These are phyloP conservation scores for Colletotrichum tanaceti DNA, from an alignment of 2,329 filamentous ascomycete species.

Conservation along the genomic window DNA sequence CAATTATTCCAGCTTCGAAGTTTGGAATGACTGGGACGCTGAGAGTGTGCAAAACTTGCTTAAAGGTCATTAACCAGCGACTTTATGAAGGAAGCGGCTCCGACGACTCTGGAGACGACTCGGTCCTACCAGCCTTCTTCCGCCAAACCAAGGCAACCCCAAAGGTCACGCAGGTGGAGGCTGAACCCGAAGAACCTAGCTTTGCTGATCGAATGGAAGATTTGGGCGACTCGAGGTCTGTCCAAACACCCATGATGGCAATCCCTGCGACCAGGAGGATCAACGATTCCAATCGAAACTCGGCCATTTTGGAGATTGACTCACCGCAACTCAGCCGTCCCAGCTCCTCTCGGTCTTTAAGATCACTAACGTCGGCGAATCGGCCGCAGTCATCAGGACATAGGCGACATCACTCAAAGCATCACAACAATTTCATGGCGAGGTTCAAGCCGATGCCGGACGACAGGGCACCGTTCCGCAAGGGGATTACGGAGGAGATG, in stretches of 20 bases:
- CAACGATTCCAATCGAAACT: constrained; percentile 85
- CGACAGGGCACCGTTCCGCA: constrained; percentile 89
- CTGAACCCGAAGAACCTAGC: constrained; percentile 54
- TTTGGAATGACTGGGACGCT: constrained; percentile 89
- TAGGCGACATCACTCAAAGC: constrained; percentile 85
- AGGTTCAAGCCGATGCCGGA: constrained; percentile 78
- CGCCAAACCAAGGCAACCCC: constrained; percentile 61
- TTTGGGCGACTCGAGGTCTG: constrained; percentile 61
- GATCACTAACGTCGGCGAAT: constrained; percentile 71
- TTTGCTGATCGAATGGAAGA: constrained; percentile 57
- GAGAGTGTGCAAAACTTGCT: constrained; percentile 91
- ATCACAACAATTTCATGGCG: constrained; percentile 77
- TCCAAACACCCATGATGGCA: constrained; percentile 78
- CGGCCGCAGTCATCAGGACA: constrained; percentile 84
- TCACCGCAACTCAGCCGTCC: constrained; percentile 85
- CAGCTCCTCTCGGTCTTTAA: constrained; percentile 91
- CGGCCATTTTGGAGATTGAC: constrained; percentile 91
- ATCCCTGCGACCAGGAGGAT: constrained; percentile 73
- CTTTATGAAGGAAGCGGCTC: constrained; percentile 84
- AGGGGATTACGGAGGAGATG: constrained; percentile 73
- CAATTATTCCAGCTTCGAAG: constrained; percentile 85
- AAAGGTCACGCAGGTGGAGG: constrained; percentile 50
- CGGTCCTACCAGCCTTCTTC: constrained; percentile 73
- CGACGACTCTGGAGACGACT: constrained; percentile 86
- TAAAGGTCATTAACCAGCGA: constrained; percentile 89